These are phyloP conservation scores for Suillus americanus DNA, from an alignment of 768 basidiomycete species.

Conservation along the genomic window DNA sequence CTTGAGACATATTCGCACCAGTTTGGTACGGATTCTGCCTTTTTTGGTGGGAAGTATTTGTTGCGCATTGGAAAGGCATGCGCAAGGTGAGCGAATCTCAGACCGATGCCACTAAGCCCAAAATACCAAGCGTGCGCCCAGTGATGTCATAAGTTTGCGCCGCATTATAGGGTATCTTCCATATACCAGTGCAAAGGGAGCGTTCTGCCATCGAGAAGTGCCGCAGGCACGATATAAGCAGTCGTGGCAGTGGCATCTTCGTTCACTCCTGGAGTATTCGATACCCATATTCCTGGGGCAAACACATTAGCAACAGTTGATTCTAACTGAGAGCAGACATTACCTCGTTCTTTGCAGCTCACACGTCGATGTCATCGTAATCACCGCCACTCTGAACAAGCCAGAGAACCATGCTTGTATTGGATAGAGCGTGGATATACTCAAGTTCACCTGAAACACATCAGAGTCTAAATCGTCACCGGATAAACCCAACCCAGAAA, in stretches of 20 bases:
- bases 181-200: slow-evolving; percentile 46
- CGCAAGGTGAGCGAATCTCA: slow-evolving; percentile 62
- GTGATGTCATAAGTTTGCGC: slow-evolving; percentile 56
- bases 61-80: slow-evolving; percentile 84
- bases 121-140: slow-evolving; percentile 62
- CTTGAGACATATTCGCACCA: neutral
- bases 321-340: slow-evolving; percentile 16
- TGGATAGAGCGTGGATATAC: slow-evolving; percentile 68
- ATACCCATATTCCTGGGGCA: slow-evolving; percentile 62
- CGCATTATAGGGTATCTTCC: slow-evolving; percentile 54
- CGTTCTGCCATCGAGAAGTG: slow-evolving; percentile 66
- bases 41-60: slow-evolving; percentile 59
- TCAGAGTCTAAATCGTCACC: neutral
- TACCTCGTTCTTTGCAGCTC: slow-evolving; percentile 70
- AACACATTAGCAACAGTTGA: neutral
- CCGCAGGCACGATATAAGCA: slow-evolving; percentile 63
- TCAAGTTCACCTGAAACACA: slow-evolving; percentile 54
- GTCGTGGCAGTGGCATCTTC: slow-evolving; percentile 86
- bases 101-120: slow-evolving; percentile 71
- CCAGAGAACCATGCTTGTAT: slow-evolving; percentile 58
- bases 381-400: slow-evolving; percentile 88
- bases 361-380: slow-evolving; percentile 80
- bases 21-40: neutral
- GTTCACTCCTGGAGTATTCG: slow-evolving; percentile 83
- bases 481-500: neutral